phyloP scores from a whole-genome alignment of 2,329 filamentous ascomycete genomes.

The Fusarium metavorans region DNA sequence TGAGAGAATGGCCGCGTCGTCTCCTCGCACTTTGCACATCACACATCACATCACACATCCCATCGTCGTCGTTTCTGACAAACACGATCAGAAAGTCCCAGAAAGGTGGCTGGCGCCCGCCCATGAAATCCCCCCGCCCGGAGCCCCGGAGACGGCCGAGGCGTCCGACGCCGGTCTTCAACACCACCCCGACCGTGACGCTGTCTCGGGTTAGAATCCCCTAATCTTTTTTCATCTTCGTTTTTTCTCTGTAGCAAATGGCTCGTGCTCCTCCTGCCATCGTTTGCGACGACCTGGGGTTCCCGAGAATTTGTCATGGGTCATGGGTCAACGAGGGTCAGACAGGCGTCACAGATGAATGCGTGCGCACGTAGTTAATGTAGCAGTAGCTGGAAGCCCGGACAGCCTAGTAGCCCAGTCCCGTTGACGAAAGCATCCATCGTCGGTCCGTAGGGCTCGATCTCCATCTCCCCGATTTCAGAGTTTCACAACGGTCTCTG shows the following conservation, averaged over 20 bases:
- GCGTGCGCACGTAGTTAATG: conserved; percentile 9
- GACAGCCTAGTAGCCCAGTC: not conserved
- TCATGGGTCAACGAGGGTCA: conserved; percentile 17
- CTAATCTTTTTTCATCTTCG: conserved; percentile 10
- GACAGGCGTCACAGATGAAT: conserved; percentile 25
- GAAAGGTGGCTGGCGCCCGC: not conserved
- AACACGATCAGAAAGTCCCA: not conserved
- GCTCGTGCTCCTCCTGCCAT: conserved; percentile 7
- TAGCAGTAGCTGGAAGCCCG: not conserved
- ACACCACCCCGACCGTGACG: conserved; percentile 39
- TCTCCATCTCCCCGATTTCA: not conserved
- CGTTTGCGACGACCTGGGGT: conserved; percentile 1
- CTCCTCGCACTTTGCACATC: not conserved
- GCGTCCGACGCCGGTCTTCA: conserved; percentile 36
- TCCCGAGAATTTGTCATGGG: conserved; percentile 3
- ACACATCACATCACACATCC: no score
- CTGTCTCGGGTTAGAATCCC: conserved; percentile 40
- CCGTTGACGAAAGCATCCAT: conserved; percentile 1
- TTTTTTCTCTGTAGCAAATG: conserved; percentile 2
- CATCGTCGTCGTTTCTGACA: not conserved
- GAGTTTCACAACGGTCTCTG: not conserved
- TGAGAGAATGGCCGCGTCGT: not conserved
- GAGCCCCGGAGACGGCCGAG: conserved; percentile 41
- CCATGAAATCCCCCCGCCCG: conserved; percentile 11
- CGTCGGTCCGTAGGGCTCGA: conserved; percentile 1